These are phyloP conservation scores for Cladosporium colombiae DNA, from an alignment of 2,329 filamentous ascomycete species.

Conservation along the genomic window DNA sequence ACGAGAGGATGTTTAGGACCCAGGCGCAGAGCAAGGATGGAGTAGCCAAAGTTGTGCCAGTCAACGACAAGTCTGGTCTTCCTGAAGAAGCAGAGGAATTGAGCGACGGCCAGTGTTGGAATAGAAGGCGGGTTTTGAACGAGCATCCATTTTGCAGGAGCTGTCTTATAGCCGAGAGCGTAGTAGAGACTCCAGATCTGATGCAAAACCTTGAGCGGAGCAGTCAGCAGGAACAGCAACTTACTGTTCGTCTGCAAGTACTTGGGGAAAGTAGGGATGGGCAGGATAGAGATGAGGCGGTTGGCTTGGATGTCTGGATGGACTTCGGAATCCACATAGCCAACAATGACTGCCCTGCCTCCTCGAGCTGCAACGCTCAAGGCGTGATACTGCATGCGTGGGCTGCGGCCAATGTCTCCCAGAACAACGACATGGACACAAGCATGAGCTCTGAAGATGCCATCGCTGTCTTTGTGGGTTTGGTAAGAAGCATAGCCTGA, in stretches of 20 bases:
- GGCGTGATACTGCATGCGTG: conserved; percentile 98
- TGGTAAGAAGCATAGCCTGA: conserved; percentile 37
- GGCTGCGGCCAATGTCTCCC: conserved; percentile 92
- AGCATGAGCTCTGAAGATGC: conserved; percentile 41
- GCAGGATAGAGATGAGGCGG: conserved; percentile 68
- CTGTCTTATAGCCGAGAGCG: conserved; percentile 71
- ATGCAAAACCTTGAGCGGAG: conserved; percentile 82
- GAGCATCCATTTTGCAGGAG: conserved; percentile 80
- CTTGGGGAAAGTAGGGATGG: conserved; percentile 67
- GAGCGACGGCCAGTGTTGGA: conserved; percentile 78
- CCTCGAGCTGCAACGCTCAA: conserved; percentile 85
- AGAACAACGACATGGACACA: conserved; percentile 84
- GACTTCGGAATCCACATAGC: conserved; percentile 81
- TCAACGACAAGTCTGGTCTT: conserved; percentile 85
- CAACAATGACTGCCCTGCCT: conserved; percentile 78
- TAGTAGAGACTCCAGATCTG: conserved; percentile 73
- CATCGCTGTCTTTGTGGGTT: conserved; percentile 24
- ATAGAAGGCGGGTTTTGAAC: conserved; percentile 95
- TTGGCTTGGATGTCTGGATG: conserved; percentile 75
- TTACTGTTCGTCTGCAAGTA: conserved; percentile 67
- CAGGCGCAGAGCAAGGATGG: conserved; percentile 74
- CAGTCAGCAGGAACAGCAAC: conserved; percentile 74
- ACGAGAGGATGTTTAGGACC: conserved; percentile 72
- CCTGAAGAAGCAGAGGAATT: conserved; percentile 71
- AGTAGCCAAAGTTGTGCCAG: conserved; percentile 99